These are phyloP conservation scores for Linnemannia exigua DNA, from an alignment of 192 early-diverging fungal genomes.

Conservation along the genomic window DNA sequence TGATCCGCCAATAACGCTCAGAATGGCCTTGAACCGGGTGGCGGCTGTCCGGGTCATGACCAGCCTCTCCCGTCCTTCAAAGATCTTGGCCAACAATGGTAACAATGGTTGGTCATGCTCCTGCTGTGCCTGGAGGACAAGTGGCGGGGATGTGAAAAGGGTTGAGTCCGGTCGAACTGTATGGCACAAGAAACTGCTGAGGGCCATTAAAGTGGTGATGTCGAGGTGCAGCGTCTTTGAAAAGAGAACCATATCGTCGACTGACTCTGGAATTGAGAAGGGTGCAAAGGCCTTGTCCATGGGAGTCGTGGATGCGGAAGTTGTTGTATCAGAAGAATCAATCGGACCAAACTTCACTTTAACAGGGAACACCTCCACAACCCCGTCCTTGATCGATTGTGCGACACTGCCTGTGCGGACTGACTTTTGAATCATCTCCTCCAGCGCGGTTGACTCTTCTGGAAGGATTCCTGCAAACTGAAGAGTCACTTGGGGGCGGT, in stretches of 20 bases:
- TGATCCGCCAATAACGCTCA: conserved; percentile 59
- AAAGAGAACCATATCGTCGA: conserved; percentile 47
- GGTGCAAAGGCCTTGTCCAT: conserved; percentile 24
- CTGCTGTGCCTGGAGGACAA: conserved; percentile 58
- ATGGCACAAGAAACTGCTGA: conserved; percentile 61
- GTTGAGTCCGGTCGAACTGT: conserved; percentile 37
- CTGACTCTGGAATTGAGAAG: conserved; percentile 25
- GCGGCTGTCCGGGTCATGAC: conserved; percentile 57
- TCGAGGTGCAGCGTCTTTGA: conserved; percentile 61
- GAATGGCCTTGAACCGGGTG: conserved; percentile 53
- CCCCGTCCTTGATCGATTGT: conserved; percentile 18
- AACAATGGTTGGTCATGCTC: conserved; percentile 55
- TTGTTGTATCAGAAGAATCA: not conserved
- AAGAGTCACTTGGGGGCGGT: conserved; percentile 26
- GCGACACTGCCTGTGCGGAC: conserved; percentile 25
- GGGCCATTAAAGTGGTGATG: conserved; percentile 61
- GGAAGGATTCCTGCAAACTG: conserved; percentile 40
- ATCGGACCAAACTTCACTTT: conserved; percentile 23
- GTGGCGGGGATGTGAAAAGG: conserved; percentile 49
- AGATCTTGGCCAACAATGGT: conserved; percentile 45
- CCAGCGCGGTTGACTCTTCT: conserved; percentile 32
- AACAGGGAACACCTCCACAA: conserved; percentile 21
- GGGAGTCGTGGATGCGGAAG: not conserved
- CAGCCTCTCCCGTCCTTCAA: conserved; percentile 52
- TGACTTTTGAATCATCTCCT: conserved; percentile 44